Evolutionary conservation across 306 rosid genomes (phyloP), one percentile per base, ranked within the genome.

Genomic region (Pterocarpus macrocarpus): DNA sequence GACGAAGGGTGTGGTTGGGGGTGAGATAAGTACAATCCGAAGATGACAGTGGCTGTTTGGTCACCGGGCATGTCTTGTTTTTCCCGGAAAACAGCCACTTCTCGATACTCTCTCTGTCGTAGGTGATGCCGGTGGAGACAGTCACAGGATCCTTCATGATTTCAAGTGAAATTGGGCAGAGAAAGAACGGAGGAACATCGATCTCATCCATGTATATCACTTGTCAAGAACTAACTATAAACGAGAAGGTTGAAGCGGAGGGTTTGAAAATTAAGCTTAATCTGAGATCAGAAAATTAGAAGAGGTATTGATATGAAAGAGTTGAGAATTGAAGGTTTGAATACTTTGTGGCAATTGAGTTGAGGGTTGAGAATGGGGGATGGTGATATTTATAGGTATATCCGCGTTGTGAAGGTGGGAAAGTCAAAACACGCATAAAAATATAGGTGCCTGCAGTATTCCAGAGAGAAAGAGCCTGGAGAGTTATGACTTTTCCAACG

Each of bases 81-180:
- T 85, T 90, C 78, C 36, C 69, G 0, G 92, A 87, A 36, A 85
- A 93, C 2, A 95, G 62, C 99, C 99, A 95, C 50, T 83, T 92
- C 78, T 95, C 98, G 39, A 95, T 95, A 79, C 87, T 87, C 13
- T 88, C 94, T 4, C 99, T 75, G 73, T 93, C 98, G 85, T 95
- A 95, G 77, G 99, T 91, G 33, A 93, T 93, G 2, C 99, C 99
- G 0, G 98, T 85, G 8, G 91, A 81, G 22, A 95, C 80, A 0
- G 89, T 91, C 12, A 93, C 95, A 0, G 99, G 99, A 67, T 95
- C 99, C 50, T 91, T 95, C 99, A 95, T 93, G 82, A 95, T 88
- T 61, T 93, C 86, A 5, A 95, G 82, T 5, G 99, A 91, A 17
- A 95, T 90, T 0, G 99, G 99, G 84, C 98, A 95, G 64, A 93